Conservation (phyloP, 495 filamentous ascomycete species). For the Penicillium chermesinum region DNA sequence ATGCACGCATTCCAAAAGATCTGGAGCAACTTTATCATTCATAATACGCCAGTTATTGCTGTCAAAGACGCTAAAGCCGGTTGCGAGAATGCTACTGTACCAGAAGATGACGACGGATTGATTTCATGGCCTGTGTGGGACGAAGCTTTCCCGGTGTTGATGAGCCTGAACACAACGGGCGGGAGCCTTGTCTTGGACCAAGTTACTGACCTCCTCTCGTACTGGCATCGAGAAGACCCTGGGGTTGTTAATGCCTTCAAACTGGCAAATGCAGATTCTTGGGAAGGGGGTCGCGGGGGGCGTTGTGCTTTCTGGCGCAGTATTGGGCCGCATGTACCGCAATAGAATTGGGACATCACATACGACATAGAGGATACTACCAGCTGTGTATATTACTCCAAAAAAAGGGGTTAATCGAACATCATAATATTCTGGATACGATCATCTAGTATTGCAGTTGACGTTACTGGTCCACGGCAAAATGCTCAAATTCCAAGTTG, state of each 20-base stretch:
- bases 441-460: too few relatives aligned
- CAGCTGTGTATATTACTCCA: background rate
- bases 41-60: slow-evolving; percentile 41
- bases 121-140: slow-evolving; percentile 12
- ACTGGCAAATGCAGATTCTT: slow-evolving; percentile 43
- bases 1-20: slow-evolving; percentile 27
- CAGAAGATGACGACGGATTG: background rate
- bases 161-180: slow-evolving; percentile 21
- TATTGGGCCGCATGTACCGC: slow-evolving; percentile 21
- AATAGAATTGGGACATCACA: background rate
- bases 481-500: too few relatives aligned
- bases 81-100: slow-evolving; percentile 5
- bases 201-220: slow-evolving; percentile 11
- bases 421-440: too few relatives aligned
- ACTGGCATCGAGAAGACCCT: slow-evolving; percentile 24
- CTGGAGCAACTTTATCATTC: slow-evolving; percentile 48
- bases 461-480: too few relatives aligned
- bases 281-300: slow-evolving; percentile 54
- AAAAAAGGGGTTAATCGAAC: too few relatives aligned
- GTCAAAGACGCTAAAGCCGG: slow-evolving; percentile 8
- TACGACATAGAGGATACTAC: too few relatives aligned
- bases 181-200: slow-evolving; percentile 5
- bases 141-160: slow-evolving; percentile 3
- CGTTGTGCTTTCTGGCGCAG: slow-evolving; percentile 55
- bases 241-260: slow-evolving; percentile 46